Base-by-base conservation (phyloP, 345 rosid genomes). In the Turritis glabra region DNA sequence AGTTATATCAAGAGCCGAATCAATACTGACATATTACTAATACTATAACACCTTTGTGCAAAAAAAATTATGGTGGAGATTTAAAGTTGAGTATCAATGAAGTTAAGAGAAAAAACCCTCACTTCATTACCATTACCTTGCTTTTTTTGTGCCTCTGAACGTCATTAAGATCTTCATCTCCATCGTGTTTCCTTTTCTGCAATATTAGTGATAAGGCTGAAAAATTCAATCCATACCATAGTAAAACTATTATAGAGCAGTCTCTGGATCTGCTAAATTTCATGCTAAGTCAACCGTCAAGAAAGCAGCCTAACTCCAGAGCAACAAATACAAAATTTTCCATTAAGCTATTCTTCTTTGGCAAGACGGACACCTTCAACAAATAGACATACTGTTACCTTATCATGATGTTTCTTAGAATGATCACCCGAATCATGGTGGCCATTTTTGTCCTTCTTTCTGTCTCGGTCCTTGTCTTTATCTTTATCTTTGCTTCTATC, bases 161-260 rank as follows among this genome's bases (percentile, higher is more conserved):
- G 44, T 90, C 97, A 80, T 82, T 95, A 9, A 86, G 79, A 84
- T 92, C 93, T 82, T 95, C 99, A 37, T 90, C 97, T 41, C 96
- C 97, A 59, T 84, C 95, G 46, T 90, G 99, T 85, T 90, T 95
- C 85, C 99, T 84, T 89, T 92, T 95, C 99, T 95, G 91, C 79
- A 81, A 74, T 64, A 25, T 73, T 60, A 67, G 59, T 61, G 65
- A 62, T 29, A 79, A 38, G 9, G 26, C n/a, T 35, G 5, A n/a
- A 13, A 67, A 68, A 43, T n/a, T 2, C 47, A 59, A 67, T 54
- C 48, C 57, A n/a, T 71, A 29, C 8, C 55, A 19, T 56, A 55
- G 30, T 18, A 56, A 10, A 64, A 75, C 32, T 40, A 21, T n/a
- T 43, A 18, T 32, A 44, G 26, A 53, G 60, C 76, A 64, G 53